Base-by-base conservation (phyloP, 208 protist genomes). In the Vickermania ingenoplastis region DNA sequence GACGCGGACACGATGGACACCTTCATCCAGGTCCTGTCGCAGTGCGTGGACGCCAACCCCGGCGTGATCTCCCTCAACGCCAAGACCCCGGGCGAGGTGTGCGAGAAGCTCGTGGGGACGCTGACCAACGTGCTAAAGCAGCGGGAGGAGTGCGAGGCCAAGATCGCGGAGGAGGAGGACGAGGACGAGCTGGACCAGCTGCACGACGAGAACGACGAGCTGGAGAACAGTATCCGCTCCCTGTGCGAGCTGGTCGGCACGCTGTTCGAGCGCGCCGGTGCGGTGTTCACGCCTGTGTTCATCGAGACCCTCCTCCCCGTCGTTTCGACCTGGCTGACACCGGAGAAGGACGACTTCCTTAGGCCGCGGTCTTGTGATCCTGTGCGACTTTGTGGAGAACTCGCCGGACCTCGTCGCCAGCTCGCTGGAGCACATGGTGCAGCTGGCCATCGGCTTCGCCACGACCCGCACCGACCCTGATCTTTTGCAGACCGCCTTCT, bases 171-270 rank as follows among this genome's bases (percentile, higher is more conserved):
- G 14, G 84, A 95, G 66, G 67, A 89, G 53, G 89, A 95, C 49
- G 89, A 95, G 65, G 89, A 95, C 54, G 85, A 91, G 64, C 59
- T 92, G 24, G 89, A 95, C 61, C 59, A 53, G 53, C 74, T 95
- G 11, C 67, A 86, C 49, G 68, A 72, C 31, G 75, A 84, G 67
- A 73, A 87, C 49, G 89, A 91, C 53, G 77, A 91, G 70, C 49
- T 82, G 29, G 69, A 92, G 55, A n/a, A 48, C 7, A 75, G 69
- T 63, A 86, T 95, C 41, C 56, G 66, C 13, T 75, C 81, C n/a
- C 69, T 75, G 0, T 75, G 67, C 36, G 79, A 87, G 41, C 59
- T 91, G 24, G 59, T 92, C 50, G 85, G 81, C 41, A 81, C 81
- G 1, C 71, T 95, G 56, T 72, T 95, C 25, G 53, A 74, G 54